phyloP scores from a whole-genome alignment of 148 eudicot species.

The Selenicereus undatus region DNA sequence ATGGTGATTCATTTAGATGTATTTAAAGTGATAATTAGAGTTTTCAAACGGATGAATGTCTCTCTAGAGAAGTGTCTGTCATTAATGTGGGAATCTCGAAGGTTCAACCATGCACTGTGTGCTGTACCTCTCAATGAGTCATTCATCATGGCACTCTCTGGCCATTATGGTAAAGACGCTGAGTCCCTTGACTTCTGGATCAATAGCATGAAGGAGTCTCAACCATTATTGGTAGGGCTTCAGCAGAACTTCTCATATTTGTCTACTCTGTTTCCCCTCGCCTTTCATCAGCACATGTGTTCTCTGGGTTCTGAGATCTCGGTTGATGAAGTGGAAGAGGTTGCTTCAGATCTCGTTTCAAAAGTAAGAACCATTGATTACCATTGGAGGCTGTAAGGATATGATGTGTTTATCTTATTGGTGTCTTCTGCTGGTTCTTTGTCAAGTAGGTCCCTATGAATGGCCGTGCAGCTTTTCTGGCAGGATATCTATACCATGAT shows the following conservation, averaged over 20 bases:
- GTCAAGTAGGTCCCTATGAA: constrained; percentile 50
- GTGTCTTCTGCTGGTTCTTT: constrained; percentile 7
- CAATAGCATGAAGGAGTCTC: constrained; percentile 46
- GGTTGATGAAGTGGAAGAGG: constrained; percentile 53
- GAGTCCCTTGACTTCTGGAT: constrained; percentile 59
- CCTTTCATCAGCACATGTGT: constrained; percentile 24
- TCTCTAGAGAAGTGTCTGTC: constrained; percentile 45
- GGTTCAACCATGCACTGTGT: constrained; percentile 86
- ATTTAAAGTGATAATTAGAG: constrained; percentile 52
- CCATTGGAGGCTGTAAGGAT: neutral
- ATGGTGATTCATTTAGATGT: constrained; percentile 48
- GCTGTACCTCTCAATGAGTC: constrained; percentile 59
- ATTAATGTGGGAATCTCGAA: constrained; percentile 68
- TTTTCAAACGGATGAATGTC: constrained; percentile 46
- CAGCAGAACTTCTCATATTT: constrained; percentile 51
- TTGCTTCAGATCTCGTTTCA: constrained; percentile 48
- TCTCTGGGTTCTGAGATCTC: constrained; percentile 33
- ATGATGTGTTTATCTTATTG: neutral
- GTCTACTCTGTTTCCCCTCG: constrained; percentile 35
- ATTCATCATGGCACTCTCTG: constrained; percentile 40
- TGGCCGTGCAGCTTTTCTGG: constrained; percentile 51
- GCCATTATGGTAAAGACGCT: constrained; percentile 43
- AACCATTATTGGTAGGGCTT: constrained; percentile 49
- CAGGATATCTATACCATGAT: constrained; percentile 71
- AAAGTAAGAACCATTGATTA: constrained; percentile 38